These are phyloP conservation scores for Pistacia vera DNA, from an alignment of 345 rosid species.

Conservation along the genomic window DNA sequence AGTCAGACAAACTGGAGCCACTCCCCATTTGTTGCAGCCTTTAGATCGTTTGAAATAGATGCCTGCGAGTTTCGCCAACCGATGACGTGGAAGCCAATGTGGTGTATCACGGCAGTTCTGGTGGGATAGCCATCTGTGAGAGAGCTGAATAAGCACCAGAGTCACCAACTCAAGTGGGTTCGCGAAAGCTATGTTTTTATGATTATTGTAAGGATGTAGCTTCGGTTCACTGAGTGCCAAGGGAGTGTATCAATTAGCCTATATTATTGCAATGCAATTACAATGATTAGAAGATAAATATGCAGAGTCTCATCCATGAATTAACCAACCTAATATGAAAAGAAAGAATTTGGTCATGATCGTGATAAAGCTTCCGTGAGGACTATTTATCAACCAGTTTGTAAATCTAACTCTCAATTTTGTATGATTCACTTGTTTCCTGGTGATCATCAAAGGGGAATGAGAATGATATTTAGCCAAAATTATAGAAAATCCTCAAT, in stretches of 20 bases:
- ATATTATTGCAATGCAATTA: no score
- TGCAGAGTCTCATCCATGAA: no score
- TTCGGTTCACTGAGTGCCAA: not conserved
- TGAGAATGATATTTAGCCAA: no score
- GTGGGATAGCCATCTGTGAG: not conserved
- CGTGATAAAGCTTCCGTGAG: no score
- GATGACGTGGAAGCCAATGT: not conserved
- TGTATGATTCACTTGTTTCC: no score
- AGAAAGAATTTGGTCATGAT: no score
- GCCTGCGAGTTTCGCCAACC: not conserved
- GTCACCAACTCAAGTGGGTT: conserved; percentile 10
- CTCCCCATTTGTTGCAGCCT: not conserved
- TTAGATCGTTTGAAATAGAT: not conserved
- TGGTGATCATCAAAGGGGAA: no score
- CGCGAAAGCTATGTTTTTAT: not conserved
- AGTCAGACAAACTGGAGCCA: conserved; percentile 4
- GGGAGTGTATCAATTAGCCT: not conserved
- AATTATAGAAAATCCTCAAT: no score
- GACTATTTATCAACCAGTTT: no score
- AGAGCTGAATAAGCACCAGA: not conserved
- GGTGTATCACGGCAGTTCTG: not conserved
- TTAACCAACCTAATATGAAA: no score
- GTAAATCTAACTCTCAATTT: no score
- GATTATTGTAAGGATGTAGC: not conserved
- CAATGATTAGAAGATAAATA: no score